Evolutionary conservation across 1,139 yeast species (phyloP).

Genomic region (Candida labiduridarum): DNA sequence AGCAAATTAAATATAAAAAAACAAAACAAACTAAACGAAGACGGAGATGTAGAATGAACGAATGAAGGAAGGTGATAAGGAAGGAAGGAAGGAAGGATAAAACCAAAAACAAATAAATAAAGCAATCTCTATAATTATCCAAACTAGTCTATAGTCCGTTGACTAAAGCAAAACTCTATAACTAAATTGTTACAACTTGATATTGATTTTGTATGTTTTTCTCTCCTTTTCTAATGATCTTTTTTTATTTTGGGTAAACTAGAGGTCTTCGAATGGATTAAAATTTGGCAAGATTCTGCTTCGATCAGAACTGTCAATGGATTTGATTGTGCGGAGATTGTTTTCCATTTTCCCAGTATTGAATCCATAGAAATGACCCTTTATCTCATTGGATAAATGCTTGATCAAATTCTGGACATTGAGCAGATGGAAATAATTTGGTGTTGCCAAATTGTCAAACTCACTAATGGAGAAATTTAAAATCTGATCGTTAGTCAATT

Average conservation of each 20-base stretch:
- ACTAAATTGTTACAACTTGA: background rate
- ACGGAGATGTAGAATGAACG: background rate
- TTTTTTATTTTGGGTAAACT: background rate
- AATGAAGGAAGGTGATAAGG: background rate
- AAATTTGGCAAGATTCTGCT: constrained; percentile 27
- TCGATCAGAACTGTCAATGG: constrained; percentile 6
- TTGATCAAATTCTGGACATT: constrained; percentile 41
- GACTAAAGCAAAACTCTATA: constrained; percentile 5
- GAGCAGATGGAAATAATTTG: constrained; percentile 48
- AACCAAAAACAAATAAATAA: constrained; percentile 4
- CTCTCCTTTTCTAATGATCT: background rate
- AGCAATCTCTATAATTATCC: constrained; percentile 9
- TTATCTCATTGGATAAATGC: constrained; percentile 34
- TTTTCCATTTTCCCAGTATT: constrained; percentile 17
- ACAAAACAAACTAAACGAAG: background rate
- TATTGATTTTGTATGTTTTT: background rate
- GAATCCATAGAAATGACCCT: constrained; percentile 49
- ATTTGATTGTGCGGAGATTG: background rate
- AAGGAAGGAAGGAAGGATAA: background rate
- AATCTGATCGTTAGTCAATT: constrained; percentile 44
- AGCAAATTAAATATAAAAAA: background rate
- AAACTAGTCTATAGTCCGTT: constrained; percentile 7
- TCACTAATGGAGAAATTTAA: constrained; percentile 43
- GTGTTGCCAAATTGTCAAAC: constrained; percentile 34
- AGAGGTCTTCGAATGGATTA: constrained; percentile 33